phyloP scores from a whole-genome alignment of 1,139 yeast species.

The Geotrichum siamense region DNA sequence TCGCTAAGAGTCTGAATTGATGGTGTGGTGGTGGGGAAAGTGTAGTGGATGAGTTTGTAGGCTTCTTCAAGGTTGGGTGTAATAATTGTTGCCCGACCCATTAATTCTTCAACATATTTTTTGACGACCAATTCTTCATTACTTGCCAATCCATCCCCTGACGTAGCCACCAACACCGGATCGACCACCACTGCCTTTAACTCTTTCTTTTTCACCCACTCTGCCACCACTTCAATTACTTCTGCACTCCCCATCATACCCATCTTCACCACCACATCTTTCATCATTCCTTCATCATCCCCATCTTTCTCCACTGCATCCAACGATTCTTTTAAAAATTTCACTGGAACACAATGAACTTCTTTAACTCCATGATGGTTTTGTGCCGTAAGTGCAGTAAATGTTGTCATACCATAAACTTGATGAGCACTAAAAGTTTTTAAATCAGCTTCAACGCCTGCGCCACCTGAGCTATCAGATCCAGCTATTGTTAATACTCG shows the following conservation, averaged over 20 bases:
- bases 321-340: conserved; percentile 40
- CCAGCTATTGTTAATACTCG: conserved; percentile 44
- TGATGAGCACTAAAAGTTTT: conserved; percentile 74
- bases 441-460: conserved; percentile 89
- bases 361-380: conserved; percentile 52
- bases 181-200: conserved; percentile 46
- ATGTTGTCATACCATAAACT: conserved; percentile 75
- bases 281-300: conserved; percentile 26
- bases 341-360: conserved; percentile 41
- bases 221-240: conserved; percentile 45
- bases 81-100: conserved; percentile 51
- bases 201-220: not conserved
- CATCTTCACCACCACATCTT: conserved; percentile 69
- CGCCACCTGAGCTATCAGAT: conserved; percentile 89
- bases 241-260: conserved; percentile 65
- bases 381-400: conserved; percentile 79
- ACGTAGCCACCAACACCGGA: conserved; percentile 78
- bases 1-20: conserved; percentile 33
- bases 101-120: conserved; percentile 41
- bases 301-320: conserved; percentile 37
- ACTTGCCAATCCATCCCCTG: conserved; percentile 55
- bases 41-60: not conserved
- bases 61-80: conserved; percentile 81
- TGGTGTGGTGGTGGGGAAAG: not conserved
- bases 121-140: conserved; percentile 39